Evolutionary conservation across 306 rosid genomes (phyloP), one percentile per base, ranked within the genome.

Genomic region (Parietaria judaica): DNA sequence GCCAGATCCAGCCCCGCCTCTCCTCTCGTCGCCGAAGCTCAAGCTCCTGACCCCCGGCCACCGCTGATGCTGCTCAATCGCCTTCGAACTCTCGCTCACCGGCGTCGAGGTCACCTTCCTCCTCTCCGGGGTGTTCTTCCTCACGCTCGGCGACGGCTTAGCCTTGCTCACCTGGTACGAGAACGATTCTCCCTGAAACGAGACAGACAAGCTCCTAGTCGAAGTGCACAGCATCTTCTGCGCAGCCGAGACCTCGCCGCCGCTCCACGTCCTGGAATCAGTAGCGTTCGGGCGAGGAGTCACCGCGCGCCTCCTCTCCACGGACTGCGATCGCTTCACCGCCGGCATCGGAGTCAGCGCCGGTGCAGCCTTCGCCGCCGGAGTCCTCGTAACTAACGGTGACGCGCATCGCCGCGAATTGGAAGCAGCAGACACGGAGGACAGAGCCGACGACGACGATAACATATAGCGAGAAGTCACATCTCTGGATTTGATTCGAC

Each of bases 171-270:
- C 90, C 76, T 84, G 94, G 56, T 84, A 72, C 65, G 99, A 76
- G 71, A 80, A 94, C 56, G 99, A 88, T 75, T 84, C 97, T 0
- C 95, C 97, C 64, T 94, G 99, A 66, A 94, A 94, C 67, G 99
- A 94, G 58, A 84, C 95, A 46, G 95, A 80, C 23, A 94, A 81
- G 65, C 94, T 94, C 79, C 97, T 75, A 5, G 90, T 83, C 23
- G 97, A 89, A 60, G 95, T 82, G 64, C 79, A 79, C 56, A 94
- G 76, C 71, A 84, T 74, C 76, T 78, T 94, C 77, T 88, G 94
- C 64, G 90, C 83, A 14, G 81, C 79, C 0, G 87, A 77, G 66
- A 87, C 69, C 71, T 69, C 78, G 4, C 72, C 73, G 6, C 60
- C 66, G 15, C 63, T 76, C 31, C 68, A 79, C 23, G 31, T 23